These are phyloP conservation scores for Quercus engelmannii DNA, from an alignment of 306 rosid genomes.

Conservation along the genomic window DNA sequence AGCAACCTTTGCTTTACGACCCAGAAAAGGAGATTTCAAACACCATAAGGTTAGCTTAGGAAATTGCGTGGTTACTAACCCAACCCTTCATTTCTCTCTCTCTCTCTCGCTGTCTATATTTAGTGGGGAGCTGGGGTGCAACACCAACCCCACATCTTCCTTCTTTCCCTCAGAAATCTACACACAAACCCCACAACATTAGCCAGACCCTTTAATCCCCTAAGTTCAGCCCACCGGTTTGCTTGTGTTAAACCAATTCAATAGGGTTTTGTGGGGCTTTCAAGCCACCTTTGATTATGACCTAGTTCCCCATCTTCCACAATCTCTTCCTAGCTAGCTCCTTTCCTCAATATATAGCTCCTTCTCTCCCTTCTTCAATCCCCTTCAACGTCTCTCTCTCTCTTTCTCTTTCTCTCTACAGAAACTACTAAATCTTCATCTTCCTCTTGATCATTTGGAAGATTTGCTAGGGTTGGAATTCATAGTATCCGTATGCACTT, in stretches of 20 bases:
- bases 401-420: slow-evolving; percentile 17
- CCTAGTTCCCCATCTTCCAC: slow-evolving; percentile 27
- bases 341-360: slow-evolving; percentile 20
- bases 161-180: slow-evolving; percentile 45
- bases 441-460: too few relatives aligned
- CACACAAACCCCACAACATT: slow-evolving; percentile 34
- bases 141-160: slow-evolving; percentile 65
- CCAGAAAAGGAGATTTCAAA: slow-evolving; percentile 97
- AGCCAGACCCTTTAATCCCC: slow-evolving; percentile 37
- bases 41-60: slow-evolving; percentile 75
- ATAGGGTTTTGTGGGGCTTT: slow-evolving; percentile 50
- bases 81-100: slow-evolving; percentile 10
- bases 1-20: slow-evolving; percentile 83
- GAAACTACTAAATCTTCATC: too few relatives aligned
- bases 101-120: slow-evolving; percentile 41
- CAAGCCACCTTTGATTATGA: slow-evolving; percentile 42
- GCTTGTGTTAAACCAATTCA: slow-evolving; percentile 56
- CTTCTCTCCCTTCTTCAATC: background rate
- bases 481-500: too few relatives aligned
- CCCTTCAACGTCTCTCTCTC: slow-evolving; percentile 27
- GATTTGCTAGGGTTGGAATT: too few relatives aligned
- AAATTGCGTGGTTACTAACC: slow-evolving; percentile 79
- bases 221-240: slow-evolving; percentile 33
- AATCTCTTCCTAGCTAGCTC: background rate
- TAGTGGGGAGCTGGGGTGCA: slow-evolving; percentile 59